A percentile compares a stretch with the other conserved stretches of the same genome.
These are phyloP conservation scores for Globisporangium parvum DNA, from an alignment of 352 stramenopile genomes.

Conservation along the genomic window DNA sequence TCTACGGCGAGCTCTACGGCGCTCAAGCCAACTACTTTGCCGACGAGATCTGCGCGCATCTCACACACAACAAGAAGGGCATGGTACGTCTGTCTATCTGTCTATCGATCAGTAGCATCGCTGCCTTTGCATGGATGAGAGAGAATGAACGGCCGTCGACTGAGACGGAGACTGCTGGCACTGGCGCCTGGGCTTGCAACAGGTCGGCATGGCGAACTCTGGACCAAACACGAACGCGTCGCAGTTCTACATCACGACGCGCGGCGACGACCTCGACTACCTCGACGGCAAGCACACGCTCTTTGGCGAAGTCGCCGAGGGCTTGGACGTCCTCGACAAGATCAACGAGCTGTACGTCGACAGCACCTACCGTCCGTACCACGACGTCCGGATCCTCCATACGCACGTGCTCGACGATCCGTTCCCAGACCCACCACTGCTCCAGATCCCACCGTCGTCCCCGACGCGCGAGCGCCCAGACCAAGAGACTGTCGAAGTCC, in stretches of 20 bases:
- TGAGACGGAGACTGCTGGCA: background rate
- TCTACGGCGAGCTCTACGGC: conserved; percentile 93
- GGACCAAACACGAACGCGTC: conserved; percentile 70
- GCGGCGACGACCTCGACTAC: conserved; percentile 85
- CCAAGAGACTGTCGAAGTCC: conserved; percentile 87
- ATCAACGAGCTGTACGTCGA: conserved; percentile 96
- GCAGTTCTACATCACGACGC: conserved; percentile 98
- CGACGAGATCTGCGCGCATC: conserved; percentile 55
- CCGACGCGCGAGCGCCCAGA: conserved; percentile 83
- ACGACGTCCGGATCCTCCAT: conserved; percentile 96
- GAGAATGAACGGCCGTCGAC: background rate
- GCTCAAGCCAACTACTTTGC: conserved; percentile 70
- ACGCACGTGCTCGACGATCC: conserved; percentile 86
- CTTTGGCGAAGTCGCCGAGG: conserved; percentile 91
- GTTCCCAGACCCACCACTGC: conserved; percentile 62
- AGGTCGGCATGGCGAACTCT: conserved; percentile 83
- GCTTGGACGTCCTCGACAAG: conserved; percentile 92
- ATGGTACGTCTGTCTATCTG: conserved; percentile 12
- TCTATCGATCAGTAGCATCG: no score
- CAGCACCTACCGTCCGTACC: conserved; percentile 91
- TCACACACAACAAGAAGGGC: conserved; percentile 51
- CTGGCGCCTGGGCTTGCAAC: background rate
- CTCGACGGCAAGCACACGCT: conserved; percentile 90
- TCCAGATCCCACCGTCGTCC: conserved; percentile 79
- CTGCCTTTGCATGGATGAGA: background rate